These are phyloP conservation scores for Aspergillus thermomutatus DNA, from an alignment of 2,329 filamentous ascomycete species.

Conservation along the genomic window DNA sequence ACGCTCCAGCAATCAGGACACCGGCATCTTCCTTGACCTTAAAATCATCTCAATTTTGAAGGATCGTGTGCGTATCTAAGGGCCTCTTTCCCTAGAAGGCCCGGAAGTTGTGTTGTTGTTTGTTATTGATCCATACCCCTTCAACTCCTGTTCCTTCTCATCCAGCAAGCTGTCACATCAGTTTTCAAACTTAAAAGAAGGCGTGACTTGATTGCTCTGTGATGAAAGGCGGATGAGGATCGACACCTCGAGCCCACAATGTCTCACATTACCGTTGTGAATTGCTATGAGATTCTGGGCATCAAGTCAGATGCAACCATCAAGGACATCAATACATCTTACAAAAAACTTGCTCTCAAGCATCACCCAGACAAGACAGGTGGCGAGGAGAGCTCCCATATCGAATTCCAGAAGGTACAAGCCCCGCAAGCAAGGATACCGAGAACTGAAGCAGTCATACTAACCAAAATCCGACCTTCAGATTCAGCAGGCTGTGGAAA, in stretches of 20 bases:
- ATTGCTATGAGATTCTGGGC: conserved; percentile 28
- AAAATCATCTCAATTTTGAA: background rate
- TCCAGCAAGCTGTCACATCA: background rate
- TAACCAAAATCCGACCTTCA: conserved; percentile 8
- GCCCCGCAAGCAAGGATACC: background rate
- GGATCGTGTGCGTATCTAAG: background rate
- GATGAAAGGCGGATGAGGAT: background rate
- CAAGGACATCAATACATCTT: conserved; percentile 33
- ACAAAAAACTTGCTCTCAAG: conserved; percentile 33
- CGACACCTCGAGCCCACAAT: conserved; percentile 3
- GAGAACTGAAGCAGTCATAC: background rate
- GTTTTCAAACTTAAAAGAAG: background rate
- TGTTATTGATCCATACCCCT: background rate
- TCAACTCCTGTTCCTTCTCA: conserved; percentile 1
- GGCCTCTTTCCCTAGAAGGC: background rate
- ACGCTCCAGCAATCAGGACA: background rate
- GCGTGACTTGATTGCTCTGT: background rate
- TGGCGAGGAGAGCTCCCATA: conserved; percentile 2
- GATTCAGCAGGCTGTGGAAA: conserved; percentile 33
- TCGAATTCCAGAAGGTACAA: conserved; percentile 24
- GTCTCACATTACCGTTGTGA: conserved; percentile 1
- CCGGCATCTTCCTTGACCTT: background rate
- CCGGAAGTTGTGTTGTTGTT: background rate
- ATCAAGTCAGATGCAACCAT: conserved; percentile 21
- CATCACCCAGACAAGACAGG: conserved; percentile 34